Percentiles rank a stretch among this genome's conserved stretches.
Evolutionary conservation across 169 alveolate species (phyloP).

Genomic region (Eimeria maxima): DNA sequence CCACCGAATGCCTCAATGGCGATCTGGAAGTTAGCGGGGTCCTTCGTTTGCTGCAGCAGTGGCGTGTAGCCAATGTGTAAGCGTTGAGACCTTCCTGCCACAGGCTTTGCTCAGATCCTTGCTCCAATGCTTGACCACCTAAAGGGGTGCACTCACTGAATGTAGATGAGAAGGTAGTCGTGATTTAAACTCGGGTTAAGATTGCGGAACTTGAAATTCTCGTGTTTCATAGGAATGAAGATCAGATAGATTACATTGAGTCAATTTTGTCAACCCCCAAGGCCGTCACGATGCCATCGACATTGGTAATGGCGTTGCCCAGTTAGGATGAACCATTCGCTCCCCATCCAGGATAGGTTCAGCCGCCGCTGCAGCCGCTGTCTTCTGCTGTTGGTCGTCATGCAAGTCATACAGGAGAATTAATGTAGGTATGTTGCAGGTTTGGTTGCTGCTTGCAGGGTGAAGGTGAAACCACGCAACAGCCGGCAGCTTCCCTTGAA

Average conservation of each 20-base stretch:
- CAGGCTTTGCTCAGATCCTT: background rate
- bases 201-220: background rate
- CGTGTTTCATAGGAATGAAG: conserved; percentile 11
- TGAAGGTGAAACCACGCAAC: background rate
- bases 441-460: background rate
- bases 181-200: background rate
- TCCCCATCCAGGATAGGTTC: background rate
- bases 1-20: conserved; percentile 28
- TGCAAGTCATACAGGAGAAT: background rate
- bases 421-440: background rate
- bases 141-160: background rate
- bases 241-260: conserved; percentile 43
- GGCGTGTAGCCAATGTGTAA: conserved; percentile 66
- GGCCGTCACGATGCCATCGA: conserved; percentile 10
- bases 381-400: no score
- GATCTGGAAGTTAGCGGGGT: conserved; percentile 49
- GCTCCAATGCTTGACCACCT: background rate
- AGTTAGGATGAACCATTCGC: background rate
- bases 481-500: conserved; percentile 34
- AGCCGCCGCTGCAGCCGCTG: background rate
- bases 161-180: background rate
- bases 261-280: conserved; percentile 24
- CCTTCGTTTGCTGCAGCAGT: conserved; percentile 26
- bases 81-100: background rate
- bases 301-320: background rate